These are phyloP conservation scores for Candolleomyces aberdarensis DNA, from an alignment of 768 basidiomycete species.

Conservation along the genomic window DNA sequence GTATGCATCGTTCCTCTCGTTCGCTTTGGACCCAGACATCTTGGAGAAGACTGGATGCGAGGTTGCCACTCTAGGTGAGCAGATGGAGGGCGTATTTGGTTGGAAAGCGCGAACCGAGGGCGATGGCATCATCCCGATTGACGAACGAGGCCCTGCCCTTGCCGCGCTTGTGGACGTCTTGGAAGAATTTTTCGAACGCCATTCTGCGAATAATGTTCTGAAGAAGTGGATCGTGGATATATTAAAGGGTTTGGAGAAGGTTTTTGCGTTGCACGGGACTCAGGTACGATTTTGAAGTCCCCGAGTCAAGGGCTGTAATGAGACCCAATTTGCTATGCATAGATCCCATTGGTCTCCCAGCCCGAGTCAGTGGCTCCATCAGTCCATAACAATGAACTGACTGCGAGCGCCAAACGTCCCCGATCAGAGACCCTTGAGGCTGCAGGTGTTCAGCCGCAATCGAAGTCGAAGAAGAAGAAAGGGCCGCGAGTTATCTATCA, in stretches of 20 bases:
- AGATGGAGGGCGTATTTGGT: constrained; percentile 17
- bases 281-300: not conserved
- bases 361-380: not conserved
- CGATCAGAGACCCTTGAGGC: not conserved
- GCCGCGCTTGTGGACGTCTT: not conserved
- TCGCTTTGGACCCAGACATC: constrained; percentile 13
- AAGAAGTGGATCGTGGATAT: constrained; percentile 20
- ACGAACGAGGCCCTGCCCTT: constrained; percentile 12
- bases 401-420: not conserved
- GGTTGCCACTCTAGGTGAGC: constrained; percentile 13
- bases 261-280: not conserved
- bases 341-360: not conserved
- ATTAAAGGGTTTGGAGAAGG: constrained; percentile 11
- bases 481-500: too few species aligned
- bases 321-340: too few species aligned
- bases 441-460: too few species aligned
- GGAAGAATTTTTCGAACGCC: not conserved
- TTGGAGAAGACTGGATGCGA: constrained; percentile 17
- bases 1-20: not conserved
- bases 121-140: constrained; percentile 15
- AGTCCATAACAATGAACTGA: too few species aligned
- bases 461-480: too few species aligned
- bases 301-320: too few species aligned
- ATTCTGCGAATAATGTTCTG: constrained; percentile 14
- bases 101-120: constrained; percentile 18